Conservation (phyloP, 2,329 filamentous ascomycete genomes). For the Alternaria consortialis region DNA sequence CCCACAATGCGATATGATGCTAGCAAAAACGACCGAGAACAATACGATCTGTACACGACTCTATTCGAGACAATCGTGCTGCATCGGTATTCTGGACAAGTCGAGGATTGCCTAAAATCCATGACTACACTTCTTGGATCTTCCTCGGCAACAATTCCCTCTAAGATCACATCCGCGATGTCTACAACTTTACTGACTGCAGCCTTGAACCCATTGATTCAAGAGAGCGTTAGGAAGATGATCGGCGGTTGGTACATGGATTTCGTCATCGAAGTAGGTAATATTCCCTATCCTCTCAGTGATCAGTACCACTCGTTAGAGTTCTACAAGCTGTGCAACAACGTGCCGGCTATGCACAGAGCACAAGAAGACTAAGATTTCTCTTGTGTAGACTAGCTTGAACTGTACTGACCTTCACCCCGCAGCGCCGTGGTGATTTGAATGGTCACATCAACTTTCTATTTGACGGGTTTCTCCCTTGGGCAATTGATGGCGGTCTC, state of each 20-base stretch:
- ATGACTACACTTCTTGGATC: slow-evolving; percentile 51
- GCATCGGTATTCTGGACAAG: slow-evolving; percentile 60
- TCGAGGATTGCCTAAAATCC: slow-evolving; percentile 56
- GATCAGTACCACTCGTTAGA: not conserved
- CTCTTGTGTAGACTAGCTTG: not conserved
- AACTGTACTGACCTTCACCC: not conserved
- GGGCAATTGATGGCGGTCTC: slow-evolving; percentile 56
- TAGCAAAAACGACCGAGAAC: slow-evolving; percentile 30
- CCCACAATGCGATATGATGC: slow-evolving; percentile 34
- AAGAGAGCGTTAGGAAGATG: slow-evolving; percentile 58
- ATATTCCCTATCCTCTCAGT: not conserved
- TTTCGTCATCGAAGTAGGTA: slow-evolving; percentile 31
- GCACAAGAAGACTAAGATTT: not conserved
- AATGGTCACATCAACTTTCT: slow-evolving; percentile 44
- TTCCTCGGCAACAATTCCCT: slow-evolving; percentile 44
- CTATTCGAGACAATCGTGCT: slow-evolving; percentile 60
- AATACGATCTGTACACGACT: slow-evolving; percentile 56
- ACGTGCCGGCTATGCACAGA: not conserved
- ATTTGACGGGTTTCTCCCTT: slow-evolving; percentile 55
- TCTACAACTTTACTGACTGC: slow-evolving; percentile 54
- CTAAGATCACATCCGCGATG: slow-evolving; percentile 52
- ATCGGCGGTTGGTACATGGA: slow-evolving; percentile 57
- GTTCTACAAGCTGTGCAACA: not conserved
- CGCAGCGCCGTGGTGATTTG: slow-evolving; percentile 11
- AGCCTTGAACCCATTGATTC: slow-evolving; percentile 52